These are phyloP conservation scores for Harringtonia aguacate DNA, from an alignment of 2,329 filamentous ascomycete genomes.

Conservation along the genomic window DNA sequence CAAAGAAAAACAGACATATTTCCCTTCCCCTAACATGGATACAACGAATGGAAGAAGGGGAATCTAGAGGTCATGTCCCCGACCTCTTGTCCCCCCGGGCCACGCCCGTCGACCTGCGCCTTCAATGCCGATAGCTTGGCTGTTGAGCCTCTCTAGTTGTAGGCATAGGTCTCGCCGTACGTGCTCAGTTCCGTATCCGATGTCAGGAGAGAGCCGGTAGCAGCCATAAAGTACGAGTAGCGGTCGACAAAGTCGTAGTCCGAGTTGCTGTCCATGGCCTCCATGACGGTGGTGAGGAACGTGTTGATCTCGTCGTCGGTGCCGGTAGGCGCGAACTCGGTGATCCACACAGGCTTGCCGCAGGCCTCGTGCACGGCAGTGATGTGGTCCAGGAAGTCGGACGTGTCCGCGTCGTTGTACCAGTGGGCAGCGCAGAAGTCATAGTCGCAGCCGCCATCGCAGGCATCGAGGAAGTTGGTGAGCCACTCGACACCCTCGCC, in stretches of 20 bases:
- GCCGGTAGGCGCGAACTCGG: constrained; percentile 49
- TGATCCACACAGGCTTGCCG: constrained; percentile 48
- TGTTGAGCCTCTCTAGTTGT: constrained; percentile 8
- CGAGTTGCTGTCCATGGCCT: constrained; percentile 34
- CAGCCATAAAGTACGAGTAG: constrained; percentile 48
- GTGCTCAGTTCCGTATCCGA: constrained; percentile 28
- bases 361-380: constrained; percentile 33
- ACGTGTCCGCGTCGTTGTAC: constrained; percentile 42
- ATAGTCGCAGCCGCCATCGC: constrained; percentile 37
- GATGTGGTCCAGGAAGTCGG: constrained; percentile 45
- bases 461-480: constrained; percentile 37
- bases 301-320: constrained; percentile 28
- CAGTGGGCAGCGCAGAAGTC: constrained; percentile 56
- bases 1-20: too few species aligned
- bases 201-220: constrained; percentile 29
- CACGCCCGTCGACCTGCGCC: constrained; percentile 7
- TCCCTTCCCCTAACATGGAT: constrained; percentile 5
- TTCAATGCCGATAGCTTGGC: background rate
- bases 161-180: constrained; percentile 40
- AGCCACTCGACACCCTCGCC: constrained; percentile 47
- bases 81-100: too few species aligned
- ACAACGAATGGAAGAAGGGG: constrained; percentile 12
- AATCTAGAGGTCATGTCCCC: constrained; percentile 6
- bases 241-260: constrained; percentile 38
- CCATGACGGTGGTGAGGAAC: constrained; percentile 40